Evolutionary conservation across 163 green algal species (phyloP).

Genomic region (Coccomyxa subellipsoidea): DNA sequence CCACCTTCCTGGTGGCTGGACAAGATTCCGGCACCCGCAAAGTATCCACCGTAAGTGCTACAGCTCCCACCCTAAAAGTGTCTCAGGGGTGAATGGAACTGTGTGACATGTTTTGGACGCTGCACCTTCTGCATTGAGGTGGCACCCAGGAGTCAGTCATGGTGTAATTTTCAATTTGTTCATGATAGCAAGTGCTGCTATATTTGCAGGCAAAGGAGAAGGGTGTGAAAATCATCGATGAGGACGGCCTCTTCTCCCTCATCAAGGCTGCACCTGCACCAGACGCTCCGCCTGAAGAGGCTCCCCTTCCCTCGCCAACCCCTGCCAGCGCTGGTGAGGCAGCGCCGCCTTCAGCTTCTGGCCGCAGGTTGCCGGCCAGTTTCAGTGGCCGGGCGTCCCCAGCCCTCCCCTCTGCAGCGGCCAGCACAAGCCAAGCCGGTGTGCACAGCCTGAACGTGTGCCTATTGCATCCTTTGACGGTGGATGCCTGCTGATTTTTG

Average conservation of each 20-base stretch:
- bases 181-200: neutral
- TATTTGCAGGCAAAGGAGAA: conserved; percentile 48
- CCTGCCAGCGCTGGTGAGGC: neutral
- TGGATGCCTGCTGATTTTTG: no score
- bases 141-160: no score
- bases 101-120: no score
- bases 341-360: neutral
- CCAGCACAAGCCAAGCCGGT: neutral
- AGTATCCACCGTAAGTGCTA: conserved; percentile 14
- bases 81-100: no score
- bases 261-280: conserved; percentile 45
- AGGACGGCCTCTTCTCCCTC: conserved; percentile 82
- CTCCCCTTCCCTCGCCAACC: conserved; percentile 4
- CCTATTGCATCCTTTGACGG: no score
- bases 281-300: neutral
- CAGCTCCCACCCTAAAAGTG: neutral
- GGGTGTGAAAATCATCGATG: conserved; percentile 70
- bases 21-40: conserved; percentile 58
- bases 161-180: conserved; percentile 3
- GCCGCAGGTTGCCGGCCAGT: neutral
- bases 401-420: neutral
- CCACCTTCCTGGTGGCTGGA: conserved; percentile 81
- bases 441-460: no score
- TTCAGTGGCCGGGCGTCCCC: neutral
- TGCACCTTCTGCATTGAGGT: no score